Evolutionary conservation across 805 yeast species (phyloP).

Genomic region (Ogataea populi-albae): DNA sequence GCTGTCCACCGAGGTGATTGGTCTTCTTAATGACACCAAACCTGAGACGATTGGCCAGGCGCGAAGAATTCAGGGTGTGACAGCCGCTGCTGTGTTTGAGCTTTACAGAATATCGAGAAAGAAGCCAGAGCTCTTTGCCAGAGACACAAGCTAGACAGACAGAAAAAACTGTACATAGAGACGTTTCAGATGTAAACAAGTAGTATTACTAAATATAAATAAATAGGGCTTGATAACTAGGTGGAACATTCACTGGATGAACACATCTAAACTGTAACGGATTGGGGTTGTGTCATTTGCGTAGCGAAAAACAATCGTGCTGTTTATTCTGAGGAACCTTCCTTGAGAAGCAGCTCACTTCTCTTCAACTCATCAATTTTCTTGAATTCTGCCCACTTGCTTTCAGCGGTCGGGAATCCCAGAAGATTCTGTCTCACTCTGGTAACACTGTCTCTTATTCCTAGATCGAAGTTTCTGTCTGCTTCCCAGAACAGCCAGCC

Average conservation of each 20-base stretch:
- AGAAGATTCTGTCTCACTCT: slow-evolving; percentile 27
- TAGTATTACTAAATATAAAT: background rate
- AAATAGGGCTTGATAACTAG: background rate
- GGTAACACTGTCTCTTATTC: slow-evolving; percentile 30
- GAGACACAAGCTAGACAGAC: background rate
- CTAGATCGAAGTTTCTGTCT: slow-evolving; percentile 32
- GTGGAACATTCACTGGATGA: too few relatives aligned
- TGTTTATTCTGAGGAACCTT: too few relatives aligned
- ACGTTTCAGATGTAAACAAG: background rate
- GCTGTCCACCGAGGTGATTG: slow-evolving; percentile 74
- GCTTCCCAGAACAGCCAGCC: slow-evolving; percentile 36
- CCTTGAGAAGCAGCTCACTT: slow-evolving; percentile 14
- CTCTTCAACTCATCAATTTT: slow-evolving; percentile 32
- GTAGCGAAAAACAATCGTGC: too few relatives aligned
- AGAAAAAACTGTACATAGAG: background rate
- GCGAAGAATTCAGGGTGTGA: slow-evolving; percentile 87
- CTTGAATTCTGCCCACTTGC: slow-evolving; percentile 31
- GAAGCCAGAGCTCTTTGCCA: slow-evolving; percentile 18
- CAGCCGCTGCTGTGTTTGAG: slow-evolving; percentile 89
- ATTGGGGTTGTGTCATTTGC: too few relatives aligned
- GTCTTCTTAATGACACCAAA: slow-evolving; percentile 64
- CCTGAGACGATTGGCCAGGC: slow-evolving; percentile 96
- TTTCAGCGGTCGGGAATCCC: slow-evolving; percentile 33
- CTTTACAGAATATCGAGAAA: slow-evolving; percentile 54
- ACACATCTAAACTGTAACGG: too few relatives aligned